phyloP scores from a whole-genome alignment of 176 grass and related monocot species.

The Puccinellia tenuiflora region DNA sequence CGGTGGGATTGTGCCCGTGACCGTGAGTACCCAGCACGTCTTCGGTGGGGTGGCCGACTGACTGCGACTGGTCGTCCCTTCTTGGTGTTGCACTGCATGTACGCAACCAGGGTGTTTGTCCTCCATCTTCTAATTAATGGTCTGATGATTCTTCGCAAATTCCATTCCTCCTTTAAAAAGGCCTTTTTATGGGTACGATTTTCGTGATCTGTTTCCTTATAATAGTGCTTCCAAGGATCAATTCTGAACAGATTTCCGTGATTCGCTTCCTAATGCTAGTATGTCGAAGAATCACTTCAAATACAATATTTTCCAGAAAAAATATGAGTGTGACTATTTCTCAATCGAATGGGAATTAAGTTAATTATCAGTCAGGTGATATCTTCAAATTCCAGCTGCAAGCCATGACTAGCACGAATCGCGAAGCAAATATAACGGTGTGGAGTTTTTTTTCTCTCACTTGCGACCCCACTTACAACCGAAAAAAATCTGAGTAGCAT shows the following conservation, averaged over 20 bases:
- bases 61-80: neutral
- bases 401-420: no score
- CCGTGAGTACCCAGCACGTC: neutral
- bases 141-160: neutral
- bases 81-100: slow-evolving; percentile 9
- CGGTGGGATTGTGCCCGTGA: neutral
- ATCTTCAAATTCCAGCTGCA: no score
- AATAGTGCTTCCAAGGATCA: neutral
- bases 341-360: no score
- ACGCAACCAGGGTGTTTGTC: neutral
- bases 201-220: neutral
- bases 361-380: no score
- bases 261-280: neutral
- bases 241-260: neutral
- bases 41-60: neutral
- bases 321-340: no score
- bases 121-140: neutral
- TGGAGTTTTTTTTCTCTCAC: no score
- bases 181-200: neutral
- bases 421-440: no score
- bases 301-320: neutral
- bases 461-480: no score
- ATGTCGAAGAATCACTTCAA: neutral
- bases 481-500: no score
- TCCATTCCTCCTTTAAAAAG: neutral